A percentile compares a stretch with the other conserved stretches of the same genome.
These are phyloP conservation scores for Naegleria gruberi DNA, from an alignment of 208 protist species.

Conservation along the genomic window DNA sequence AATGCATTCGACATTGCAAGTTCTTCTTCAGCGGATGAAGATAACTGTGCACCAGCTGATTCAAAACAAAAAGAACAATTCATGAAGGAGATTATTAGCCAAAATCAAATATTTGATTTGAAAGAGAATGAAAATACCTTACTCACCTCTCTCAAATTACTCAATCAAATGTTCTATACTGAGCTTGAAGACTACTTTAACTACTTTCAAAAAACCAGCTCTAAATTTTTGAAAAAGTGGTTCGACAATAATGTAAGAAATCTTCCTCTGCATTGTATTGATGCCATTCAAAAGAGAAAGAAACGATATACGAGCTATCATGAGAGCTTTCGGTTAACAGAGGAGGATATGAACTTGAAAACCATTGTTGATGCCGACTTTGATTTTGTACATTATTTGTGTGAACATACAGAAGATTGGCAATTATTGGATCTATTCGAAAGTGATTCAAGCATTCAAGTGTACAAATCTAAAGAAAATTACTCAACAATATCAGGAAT, in stretches of 20 bases:
- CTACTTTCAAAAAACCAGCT: not conserved
- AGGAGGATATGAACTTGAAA: not conserved
- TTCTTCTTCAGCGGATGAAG: too few relatives aligned
- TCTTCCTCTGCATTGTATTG: not conserved
- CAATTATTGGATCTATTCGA: too few relatives aligned
- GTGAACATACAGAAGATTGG: not conserved
- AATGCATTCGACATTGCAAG: too few relatives aligned
- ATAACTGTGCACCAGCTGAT: too few relatives aligned
- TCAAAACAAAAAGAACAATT: too few relatives aligned
- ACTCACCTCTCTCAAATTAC: not conserved
- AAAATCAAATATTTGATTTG: too few relatives aligned
- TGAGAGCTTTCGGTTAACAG: not conserved
- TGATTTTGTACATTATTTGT: not conserved
- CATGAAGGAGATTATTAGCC: too few relatives aligned
- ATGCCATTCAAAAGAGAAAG: not conserved
- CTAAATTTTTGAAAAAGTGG: not conserved
- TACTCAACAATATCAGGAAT: not conserved
- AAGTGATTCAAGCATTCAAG: too few relatives aligned
- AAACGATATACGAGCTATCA: not conserved
- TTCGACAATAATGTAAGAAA: not conserved
- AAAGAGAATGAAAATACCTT: not conserved
- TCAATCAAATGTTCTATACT: not conserved
- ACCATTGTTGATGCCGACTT: not conserved
- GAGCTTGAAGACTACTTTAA: not conserved
- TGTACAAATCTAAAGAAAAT: not conserved